Evolutionary conservation across 1,139 yeast species (phyloP).

Genomic region (Blastobotrys serpentis): DNA sequence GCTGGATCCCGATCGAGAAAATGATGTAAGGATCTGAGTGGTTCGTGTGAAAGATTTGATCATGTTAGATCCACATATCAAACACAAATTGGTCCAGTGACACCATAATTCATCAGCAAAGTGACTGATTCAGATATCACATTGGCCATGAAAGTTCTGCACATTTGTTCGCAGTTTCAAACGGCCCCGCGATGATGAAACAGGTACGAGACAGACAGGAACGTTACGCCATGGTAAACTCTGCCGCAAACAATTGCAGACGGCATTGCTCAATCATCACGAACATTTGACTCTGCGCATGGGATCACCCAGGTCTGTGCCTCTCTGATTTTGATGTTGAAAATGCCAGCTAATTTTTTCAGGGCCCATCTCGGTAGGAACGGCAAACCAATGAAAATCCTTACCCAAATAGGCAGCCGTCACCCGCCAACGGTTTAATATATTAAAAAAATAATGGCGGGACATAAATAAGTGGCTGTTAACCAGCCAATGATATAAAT

Average conservation of each 20-base stretch:
- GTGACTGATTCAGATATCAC: too few relatives aligned
- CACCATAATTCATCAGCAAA: too few relatives aligned
- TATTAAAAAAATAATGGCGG: not conserved
- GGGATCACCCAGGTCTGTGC: too few relatives aligned
- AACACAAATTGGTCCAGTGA: too few relatives aligned
- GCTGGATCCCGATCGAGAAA: not conserved
- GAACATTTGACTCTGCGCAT: too few relatives aligned
- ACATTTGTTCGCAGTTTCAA: not conserved
- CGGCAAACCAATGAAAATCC: not conserved
- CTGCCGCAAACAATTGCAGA: too few relatives aligned
- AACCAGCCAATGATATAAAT: constrained; percentile 2
- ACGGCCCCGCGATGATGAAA: not conserved
- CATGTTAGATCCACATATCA: too few relatives aligned
- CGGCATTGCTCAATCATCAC: too few relatives aligned
- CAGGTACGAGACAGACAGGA: not conserved
- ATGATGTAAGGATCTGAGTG: too few relatives aligned
- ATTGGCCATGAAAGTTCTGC: too few relatives aligned
- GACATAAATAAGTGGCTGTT: constrained; percentile 4
- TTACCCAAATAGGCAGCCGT: not conserved
- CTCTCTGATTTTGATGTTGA: not conserved
- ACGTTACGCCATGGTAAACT: too few relatives aligned
- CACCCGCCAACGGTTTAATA: constrained; percentile 7
- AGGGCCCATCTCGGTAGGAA: not conserved
- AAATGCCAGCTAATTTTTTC: not conserved
- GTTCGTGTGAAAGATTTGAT: too few relatives aligned